These are phyloP conservation scores for Lagerstroemia speciosa DNA, from an alignment of 345 rosid species.

Conservation along the genomic window DNA sequence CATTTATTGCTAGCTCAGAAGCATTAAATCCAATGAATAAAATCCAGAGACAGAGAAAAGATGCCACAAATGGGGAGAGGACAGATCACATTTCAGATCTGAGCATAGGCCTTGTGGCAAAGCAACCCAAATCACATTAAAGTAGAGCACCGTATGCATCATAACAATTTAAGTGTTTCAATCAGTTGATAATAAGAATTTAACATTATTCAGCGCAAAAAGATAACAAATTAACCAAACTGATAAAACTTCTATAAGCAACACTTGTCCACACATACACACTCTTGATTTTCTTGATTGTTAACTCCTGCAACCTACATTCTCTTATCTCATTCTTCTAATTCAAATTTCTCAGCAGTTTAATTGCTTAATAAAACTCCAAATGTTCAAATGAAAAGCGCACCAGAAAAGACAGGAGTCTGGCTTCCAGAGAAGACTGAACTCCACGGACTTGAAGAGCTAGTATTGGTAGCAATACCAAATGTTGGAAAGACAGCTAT, in stretches of 20 bases:
- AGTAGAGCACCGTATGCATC: not conserved
- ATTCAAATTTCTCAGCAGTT: not conserved
- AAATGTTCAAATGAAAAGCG: constrained; percentile 5
- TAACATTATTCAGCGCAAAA: not conserved
- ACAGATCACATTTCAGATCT: not conserved
- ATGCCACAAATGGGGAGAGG: not conserved
- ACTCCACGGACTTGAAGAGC: constrained; percentile 21
- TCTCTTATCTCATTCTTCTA: not conserved
- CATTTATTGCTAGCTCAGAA: not conserved
- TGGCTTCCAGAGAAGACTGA: constrained; percentile 28
- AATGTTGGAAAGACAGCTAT: constrained; percentile 14
- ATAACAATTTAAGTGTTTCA: not conserved
- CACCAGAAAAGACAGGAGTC: constrained; percentile 38
- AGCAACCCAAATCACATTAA: not conserved
- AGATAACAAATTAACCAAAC: no score
- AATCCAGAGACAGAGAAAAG: not conserved
- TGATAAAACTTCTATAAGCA: not conserved
- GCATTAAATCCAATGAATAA: not conserved
- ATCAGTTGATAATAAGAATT: not conserved
- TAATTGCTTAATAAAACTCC: not conserved
- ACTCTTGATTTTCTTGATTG: not conserved
- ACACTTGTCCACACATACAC: not conserved
- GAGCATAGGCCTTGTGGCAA: not conserved
- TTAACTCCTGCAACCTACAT: not conserved
- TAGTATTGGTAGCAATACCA: constrained; percentile 17